Percentiles rank a stretch among this genome's conserved stretches.
These are phyloP conservation scores for Calonectria crousiana DNA, from an alignment of 2,329 filamentous ascomycete genomes.

Conservation along the genomic window DNA sequence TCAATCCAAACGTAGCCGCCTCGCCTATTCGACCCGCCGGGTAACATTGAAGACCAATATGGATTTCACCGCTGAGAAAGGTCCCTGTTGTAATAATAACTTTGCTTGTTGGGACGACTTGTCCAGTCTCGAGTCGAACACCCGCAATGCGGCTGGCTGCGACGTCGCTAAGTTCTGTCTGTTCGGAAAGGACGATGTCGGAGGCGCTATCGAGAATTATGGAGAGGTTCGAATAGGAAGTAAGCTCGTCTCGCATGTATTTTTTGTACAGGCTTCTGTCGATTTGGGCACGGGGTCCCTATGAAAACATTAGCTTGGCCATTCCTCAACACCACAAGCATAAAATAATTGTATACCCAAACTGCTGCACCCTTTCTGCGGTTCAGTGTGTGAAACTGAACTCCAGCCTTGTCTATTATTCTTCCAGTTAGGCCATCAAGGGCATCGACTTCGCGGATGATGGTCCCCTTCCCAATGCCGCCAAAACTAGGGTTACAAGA, in stretches of 20 bases:
- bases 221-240: constrained; percentile 80
- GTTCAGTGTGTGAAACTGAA: constrained; percentile 95
- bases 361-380: constrained; percentile 92
- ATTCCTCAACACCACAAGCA: not conserved
- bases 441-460: constrained; percentile 94
- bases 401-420: constrained; percentile 91
- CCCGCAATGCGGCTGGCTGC: constrained; percentile 82
- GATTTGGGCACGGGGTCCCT: constrained; percentile 94
- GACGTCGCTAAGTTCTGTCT: constrained; percentile 54
- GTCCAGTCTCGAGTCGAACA: constrained; percentile 87
- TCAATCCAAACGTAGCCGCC: constrained; percentile 90
- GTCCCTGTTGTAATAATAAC: constrained; percentile 98
- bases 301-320: constrained; percentile 10
- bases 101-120: constrained; percentile 81
- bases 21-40: constrained; percentile 95
- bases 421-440: constrained; percentile 90
- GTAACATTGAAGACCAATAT: constrained; percentile 87
- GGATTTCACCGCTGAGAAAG: constrained; percentile 95
- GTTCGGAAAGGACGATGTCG: constrained; percentile 79
- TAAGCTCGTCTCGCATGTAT: constrained; percentile 90
- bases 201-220: constrained; percentile 90
- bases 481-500: constrained; percentile 98
- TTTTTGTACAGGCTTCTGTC: constrained; percentile 89
- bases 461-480: constrained; percentile 98
- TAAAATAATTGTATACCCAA: constrained; percentile 67